Evolutionary conservation across 768 basidiomycete species (phyloP).

Genomic region (Neoboletus brunneissimus): DNA sequence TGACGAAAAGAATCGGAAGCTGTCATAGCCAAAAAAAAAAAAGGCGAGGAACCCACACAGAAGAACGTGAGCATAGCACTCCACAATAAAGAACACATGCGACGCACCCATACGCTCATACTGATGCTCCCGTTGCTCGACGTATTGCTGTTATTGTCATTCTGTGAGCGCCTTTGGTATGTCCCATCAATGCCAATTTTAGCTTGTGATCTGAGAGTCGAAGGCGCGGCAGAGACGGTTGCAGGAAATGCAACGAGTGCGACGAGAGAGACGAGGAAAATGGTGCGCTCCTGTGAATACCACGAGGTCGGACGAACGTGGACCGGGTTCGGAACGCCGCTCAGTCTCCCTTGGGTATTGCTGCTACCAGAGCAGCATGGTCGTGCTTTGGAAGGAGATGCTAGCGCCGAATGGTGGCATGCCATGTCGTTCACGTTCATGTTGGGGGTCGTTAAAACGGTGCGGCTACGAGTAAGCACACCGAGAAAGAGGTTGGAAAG

Average conservation of each 20-base stretch:
- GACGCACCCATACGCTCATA: conserved; percentile 29
- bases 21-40: background rate
- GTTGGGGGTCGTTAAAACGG: background rate
- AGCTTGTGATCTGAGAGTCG: background rate
- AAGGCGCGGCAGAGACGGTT: conserved; percentile 10
- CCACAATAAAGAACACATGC: background rate
- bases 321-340: background rate
- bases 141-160: background rate
- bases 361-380: conserved; percentile 11
- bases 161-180: background rate
- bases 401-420: background rate
- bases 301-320: conserved; percentile 3
- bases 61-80: conserved; percentile 1
- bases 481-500: conserved; percentile 11
- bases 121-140: conserved; percentile 5
- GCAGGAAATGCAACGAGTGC: background rate
- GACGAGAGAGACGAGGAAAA: conserved; percentile 1
- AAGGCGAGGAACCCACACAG: background rate
- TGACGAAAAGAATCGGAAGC: conserved; percentile 30
- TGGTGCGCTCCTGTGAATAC: background rate
- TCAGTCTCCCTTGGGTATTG: background rate
- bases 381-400: background rate
- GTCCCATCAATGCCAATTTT: background rate
- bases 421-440: background rate
- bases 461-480: background rate